Evolutionary conservation across 441 rosid species (phyloP), one percentile per base, ranked within the genome.

Genomic region (Iberis amara): DNA sequence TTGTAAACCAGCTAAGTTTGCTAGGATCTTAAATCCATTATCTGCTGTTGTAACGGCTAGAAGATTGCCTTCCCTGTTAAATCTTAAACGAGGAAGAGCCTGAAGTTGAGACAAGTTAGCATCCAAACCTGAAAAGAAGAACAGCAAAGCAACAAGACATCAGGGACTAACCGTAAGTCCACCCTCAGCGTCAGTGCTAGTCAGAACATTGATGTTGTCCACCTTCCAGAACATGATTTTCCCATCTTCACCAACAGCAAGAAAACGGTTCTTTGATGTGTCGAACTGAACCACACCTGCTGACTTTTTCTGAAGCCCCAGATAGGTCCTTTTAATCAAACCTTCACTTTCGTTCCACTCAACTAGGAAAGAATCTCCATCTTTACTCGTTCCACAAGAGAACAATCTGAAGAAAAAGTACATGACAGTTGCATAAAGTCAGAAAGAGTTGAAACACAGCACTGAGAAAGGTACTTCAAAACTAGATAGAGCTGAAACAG

Each of bases 281-380:
- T 89, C 97, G 40, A 89, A 84, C 66, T 83, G 88, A 52, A 78
- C 79, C 0, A 82, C 75, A 62, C 91, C 94, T 0, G 36, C 41
- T 11, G 80, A 61, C 66, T 79, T 86, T 76, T 84, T 84, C 59
- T 78, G 68, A 49, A 86, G 75, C 45, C 94, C 95, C 55, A 5
- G 4, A 61, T 82, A 89, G 28, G 62, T 68, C 81, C 94, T 82
- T 79, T 73, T 84, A 52, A 82, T 76, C 13, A 87, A 76, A 67
- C 94, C 95, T 75, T 89, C 94, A 64, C 94, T 86, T 68, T 83
- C 95, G 55, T 86, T 86, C 97, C 91, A 86, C 66, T 89, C 97
- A 66, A 86, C 94, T 10, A 89, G 73, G 70, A 42, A 78, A 62
- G 89, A 79, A 6, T 81, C 94, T 50, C 97, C 95, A 5, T 86